A percentile compares a stretch with the other conserved stretches of the same genome.
These are phyloP conservation scores for Fonsecaea pugnacius DNA, from an alignment of 2,329 filamentous ascomycete genomes.

Conservation along the genomic window DNA sequence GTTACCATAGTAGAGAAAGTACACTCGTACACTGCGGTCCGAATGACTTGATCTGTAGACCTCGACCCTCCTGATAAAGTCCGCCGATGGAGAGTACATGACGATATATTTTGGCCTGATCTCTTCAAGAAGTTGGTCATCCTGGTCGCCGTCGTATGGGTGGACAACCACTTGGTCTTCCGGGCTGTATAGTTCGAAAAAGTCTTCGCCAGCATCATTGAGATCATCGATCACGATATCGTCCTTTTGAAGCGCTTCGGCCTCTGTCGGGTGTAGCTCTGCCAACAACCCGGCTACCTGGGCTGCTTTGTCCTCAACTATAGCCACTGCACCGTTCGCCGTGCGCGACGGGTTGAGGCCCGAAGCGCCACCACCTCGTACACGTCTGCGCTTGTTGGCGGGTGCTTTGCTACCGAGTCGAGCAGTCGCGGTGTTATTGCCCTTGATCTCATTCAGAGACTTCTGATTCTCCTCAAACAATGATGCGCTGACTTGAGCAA, in stretches of 20 bases:
- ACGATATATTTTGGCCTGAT: conserved; percentile 91
- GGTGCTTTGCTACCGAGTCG: conserved; percentile 60
- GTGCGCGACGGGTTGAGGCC: conserved; percentile 63
- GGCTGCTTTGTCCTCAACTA: conserved; percentile 78
- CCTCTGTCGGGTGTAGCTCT: conserved; percentile 78
- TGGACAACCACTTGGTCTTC: conserved; percentile 86
- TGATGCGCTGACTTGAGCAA: conserved; percentile 77
- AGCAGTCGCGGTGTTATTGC: conserved; percentile 54
- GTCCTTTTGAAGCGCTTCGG: conserved; percentile 74
- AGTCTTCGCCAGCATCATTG: conserved; percentile 75
- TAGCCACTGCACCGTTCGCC: conserved; percentile 64
- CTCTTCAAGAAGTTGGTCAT: conserved; percentile 95
- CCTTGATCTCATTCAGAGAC: conserved; percentile 69
- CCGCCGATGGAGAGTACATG: conserved; percentile 96
- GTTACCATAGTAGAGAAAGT: conserved; percentile 94
- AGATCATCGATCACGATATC: conserved; percentile 78
- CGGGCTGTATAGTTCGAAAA: conserved; percentile 90
- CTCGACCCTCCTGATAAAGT: conserved; percentile 92
- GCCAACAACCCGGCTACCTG: conserved; percentile 83
- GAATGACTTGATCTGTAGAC: conserved; percentile 90
- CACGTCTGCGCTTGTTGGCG: conserved; percentile 80
- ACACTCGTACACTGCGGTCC: conserved; percentile 73
- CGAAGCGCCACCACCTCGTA: conserved; percentile 74
- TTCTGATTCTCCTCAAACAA: conserved; percentile 81
- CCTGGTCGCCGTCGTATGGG: conserved; percentile 92